Percentiles rank a stretch among this genome's conserved stretches.
phyloP scores from a whole-genome alignment of 106 monocot genomes.

The Allium sativum region DNA sequence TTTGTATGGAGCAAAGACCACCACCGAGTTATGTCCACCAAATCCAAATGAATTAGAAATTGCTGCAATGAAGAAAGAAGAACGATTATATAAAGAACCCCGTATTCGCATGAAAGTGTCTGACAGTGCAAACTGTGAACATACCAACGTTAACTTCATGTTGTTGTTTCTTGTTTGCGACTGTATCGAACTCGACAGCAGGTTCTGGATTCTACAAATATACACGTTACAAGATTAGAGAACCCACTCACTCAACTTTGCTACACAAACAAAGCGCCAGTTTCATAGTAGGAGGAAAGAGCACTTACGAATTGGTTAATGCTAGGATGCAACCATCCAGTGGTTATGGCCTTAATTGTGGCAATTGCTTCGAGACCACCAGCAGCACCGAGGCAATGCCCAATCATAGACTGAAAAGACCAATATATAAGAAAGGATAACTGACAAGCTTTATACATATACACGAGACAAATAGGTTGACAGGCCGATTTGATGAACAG shows the following conservation, averaged over 20 bases:
- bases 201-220: constrained; percentile 72
- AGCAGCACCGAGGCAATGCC: constrained; percentile 92
- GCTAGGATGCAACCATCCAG: constrained; percentile 81
- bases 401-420: constrained; percentile 82
- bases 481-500: neutral
- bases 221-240: neutral
- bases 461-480: neutral
- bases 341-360: constrained; percentile 86
- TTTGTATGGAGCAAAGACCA: constrained; percentile 54
- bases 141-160: constrained; percentile 95
- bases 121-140: constrained; percentile 8
- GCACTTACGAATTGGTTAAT: constrained; percentile 96
- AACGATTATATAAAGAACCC: neutral
- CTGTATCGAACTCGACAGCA: constrained; percentile 84
- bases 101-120: no score
- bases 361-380: constrained; percentile 98
- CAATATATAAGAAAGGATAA: constrained; percentile 7
- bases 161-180: constrained; percentile 73
- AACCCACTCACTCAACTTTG: no score
- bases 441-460: neutral
- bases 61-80: constrained; percentile 9
- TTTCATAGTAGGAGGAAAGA: neutral
- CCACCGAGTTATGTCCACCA: constrained; percentile 64
- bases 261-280: no score
- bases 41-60: constrained; percentile 72